Conservation (phyloP, 371 early-diverging fungal species). For the Blakeslea trispora region DNA sequence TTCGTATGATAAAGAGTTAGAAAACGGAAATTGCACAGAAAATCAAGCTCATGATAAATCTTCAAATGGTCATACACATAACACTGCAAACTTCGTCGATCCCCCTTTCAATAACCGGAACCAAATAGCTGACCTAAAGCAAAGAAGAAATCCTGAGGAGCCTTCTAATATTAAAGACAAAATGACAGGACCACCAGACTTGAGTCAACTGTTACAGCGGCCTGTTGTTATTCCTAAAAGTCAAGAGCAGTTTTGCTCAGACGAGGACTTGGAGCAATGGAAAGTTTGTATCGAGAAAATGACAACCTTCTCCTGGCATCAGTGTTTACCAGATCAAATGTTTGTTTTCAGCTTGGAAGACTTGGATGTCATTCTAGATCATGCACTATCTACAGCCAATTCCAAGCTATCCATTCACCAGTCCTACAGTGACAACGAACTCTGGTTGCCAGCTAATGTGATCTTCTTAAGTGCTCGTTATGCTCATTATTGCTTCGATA, state of each 20-base stretch:
- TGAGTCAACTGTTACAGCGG: too few species aligned
- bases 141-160: too few species aligned
- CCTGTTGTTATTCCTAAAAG: too few species aligned
- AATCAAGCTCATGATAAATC: too few species aligned
- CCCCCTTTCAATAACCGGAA: too few species aligned
- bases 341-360: conserved; percentile 80
- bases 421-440: conserved; percentile 30
- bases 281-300: conserved; percentile 26
- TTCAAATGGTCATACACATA: too few species aligned
- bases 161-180: too few species aligned
- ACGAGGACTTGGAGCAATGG: conserved; percentile 28
- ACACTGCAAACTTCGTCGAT: too few species aligned
- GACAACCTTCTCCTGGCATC: conserved; percentile 71
- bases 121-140: too few species aligned
- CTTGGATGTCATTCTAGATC: conserved; percentile 66
- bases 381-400: conserved; percentile 53
- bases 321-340: conserved; percentile 83
- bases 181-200: too few species aligned
- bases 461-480: conserved; percentile 87
- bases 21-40: too few species aligned
- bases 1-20: too few species aligned
- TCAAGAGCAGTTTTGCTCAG: neutral
- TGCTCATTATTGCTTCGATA: conserved; percentile 72
- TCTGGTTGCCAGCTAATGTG: conserved; percentile 78
- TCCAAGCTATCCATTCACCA: conserved; percentile 35